Evolutionary conservation across 345 rosid species (phyloP), one percentile per base, ranked within the genome.

Genomic region (Fremontodendron californicum): DNA sequence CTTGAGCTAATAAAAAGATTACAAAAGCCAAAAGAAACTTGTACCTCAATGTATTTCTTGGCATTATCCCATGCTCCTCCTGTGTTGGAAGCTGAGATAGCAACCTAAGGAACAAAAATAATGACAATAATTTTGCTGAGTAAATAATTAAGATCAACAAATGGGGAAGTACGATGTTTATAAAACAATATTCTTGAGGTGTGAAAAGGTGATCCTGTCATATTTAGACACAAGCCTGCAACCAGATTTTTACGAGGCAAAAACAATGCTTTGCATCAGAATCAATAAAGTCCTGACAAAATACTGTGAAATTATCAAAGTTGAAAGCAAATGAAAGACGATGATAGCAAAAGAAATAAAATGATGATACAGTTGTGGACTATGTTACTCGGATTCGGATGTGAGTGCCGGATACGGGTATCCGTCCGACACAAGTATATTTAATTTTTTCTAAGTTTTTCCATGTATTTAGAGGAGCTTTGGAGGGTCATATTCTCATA

Each of bases 51-150:
- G 88, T 88, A 88, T 80, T 89, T 91, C 85, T 91, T 89, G 23
- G 91, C 93, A 75, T 89, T 91, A 49, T 91, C 91, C 90, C 90
- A 88, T 15, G 93, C 93, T 35, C 93, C 95, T 29, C 93, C 91
- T 0, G 95, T 89, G 85, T 91, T 91, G 7, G 95, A 91, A 71
- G 93, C 90, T 35, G 93, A 89, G 45, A 91, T 91, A 19, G 95
- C 95, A 74, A 89, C 86, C 91, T 90, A 51, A 45, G 25, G 6
- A 66, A 2, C 39, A 71, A 40, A 27, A 71, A 23, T 1, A 5
- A 63, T 25, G 13, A 74, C 61, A 73, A 33, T 3, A 33, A 61
- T 39, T 5, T 49, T 16, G 54, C 1, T 5, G n/a, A 49, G 21
- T 51, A 51, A 18, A 6, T 51, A 15, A 48, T 0, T 48, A 48